Conservation (phyloP, 495 filamentous ascomycete genomes). For the Cudoniella acicularis region DNA sequence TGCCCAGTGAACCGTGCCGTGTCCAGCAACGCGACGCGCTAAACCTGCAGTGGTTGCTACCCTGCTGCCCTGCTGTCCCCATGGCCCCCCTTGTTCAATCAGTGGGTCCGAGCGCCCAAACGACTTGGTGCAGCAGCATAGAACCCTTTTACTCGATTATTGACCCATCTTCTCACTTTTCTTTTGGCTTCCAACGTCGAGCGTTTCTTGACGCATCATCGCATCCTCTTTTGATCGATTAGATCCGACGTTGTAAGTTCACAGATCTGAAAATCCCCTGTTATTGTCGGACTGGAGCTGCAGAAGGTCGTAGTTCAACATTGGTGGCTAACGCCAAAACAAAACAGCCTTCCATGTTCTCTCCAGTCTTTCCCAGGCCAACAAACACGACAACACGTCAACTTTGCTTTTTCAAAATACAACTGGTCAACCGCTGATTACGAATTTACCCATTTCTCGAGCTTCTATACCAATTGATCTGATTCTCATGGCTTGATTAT, state of each 20-base stretch:
- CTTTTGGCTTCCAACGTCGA: not conserved
- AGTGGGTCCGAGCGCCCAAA: not conserved
- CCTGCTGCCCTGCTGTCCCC: too few species aligned
- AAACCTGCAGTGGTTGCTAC: too few species aligned
- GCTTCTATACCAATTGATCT: constrained; percentile 12
- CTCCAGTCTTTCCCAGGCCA: not conserved
- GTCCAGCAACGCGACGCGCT: too few species aligned
- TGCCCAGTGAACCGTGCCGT: too few species aligned
- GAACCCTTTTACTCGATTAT: not conserved
- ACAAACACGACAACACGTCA: not conserved
- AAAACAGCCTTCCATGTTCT: constrained; percentile 12
- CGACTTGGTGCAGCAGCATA: not conserved
- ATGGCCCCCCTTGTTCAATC: not conserved
- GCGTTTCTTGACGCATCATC: not conserved
- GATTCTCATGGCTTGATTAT: constrained; percentile 50
- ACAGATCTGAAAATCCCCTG: not conserved
- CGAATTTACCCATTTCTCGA: not conserved
- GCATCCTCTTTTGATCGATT: not conserved
- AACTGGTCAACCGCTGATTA: constrained; percentile 1
- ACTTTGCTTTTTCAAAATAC: constrained; percentile 1
- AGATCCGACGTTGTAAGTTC: constrained; percentile 11
- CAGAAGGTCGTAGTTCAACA: too few species aligned
- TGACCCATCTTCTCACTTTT: not conserved
- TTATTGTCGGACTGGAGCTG: not conserved
- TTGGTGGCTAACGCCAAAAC: not conserved